Base-by-base conservation (phyloP, 257 asterid genomes). In the Solanum chiquidenum region DNA sequence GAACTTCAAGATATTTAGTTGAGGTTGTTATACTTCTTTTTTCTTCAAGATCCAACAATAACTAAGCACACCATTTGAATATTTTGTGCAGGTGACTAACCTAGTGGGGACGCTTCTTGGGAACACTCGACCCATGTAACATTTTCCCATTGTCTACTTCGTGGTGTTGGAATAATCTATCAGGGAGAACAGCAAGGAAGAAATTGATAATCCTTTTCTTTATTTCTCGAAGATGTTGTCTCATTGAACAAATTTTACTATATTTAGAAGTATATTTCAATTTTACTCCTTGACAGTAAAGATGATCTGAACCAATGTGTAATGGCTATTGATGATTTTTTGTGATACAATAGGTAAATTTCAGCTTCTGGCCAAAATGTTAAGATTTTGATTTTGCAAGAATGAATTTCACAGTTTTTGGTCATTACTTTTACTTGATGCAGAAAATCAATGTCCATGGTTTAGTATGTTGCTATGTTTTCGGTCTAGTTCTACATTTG, bases 71-170 rank as follows among this genome's bases (percentile, higher is more conserved):
- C 29, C 85, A 49, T 82, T 20, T 82, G 5, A 82, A n/a, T 87
- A 83, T 72, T 86, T 84, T 66, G 55, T 88, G 92, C 98, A 97
- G 99, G 98, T 95, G 89, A 95, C 96, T 5, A 94, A 92, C 93
- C 92, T 95, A 29, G 98, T 97, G n/a, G 99, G 99, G 37, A 97
- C 93, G 86, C 92, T 97, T 90, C 98, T 97, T 37, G 98, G 98
- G 76, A 93, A 92, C 87, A 93, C 86, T 90, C 91, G 92, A 76
- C 95, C 98, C 1, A 92, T 95, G 98, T 97, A 90, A 91, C 62
- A 80, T 89, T 86, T 34, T 71, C 74, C 44, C 6, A 1, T 31
- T 40, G 29, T 85, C 62, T 14, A 35, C 37, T 31, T 46, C 3
- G 27, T 23, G 73, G 37, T 46, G 52, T 46, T 71, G 2, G 52